These are phyloP conservation scores for Phialophora expanda DNA, from an alignment of 2,329 filamentous ascomycete genomes.

Conservation along the genomic window DNA sequence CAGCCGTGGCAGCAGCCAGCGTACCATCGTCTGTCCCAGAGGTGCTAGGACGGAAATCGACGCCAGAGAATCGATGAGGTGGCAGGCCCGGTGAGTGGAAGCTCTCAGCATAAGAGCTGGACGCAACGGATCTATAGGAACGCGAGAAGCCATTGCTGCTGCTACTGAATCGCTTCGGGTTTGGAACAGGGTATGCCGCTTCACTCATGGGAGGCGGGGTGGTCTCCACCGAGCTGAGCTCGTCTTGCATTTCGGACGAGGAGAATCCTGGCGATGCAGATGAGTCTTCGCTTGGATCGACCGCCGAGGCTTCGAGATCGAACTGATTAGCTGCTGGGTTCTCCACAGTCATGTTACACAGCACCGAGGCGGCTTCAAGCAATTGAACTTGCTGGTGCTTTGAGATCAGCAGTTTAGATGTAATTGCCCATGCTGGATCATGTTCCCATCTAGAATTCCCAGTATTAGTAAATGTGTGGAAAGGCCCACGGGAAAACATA, in stretches of 20 bases:
- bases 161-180: conserved; percentile 63
- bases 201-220: conserved; percentile 84
- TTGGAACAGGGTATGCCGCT: conserved; percentile 61
- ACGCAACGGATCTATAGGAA: conserved; percentile 77
- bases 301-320: conserved; percentile 69
- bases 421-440: conserved; percentile 95
- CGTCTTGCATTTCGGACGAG: conserved; percentile 75
- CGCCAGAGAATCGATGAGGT: conserved; percentile 74
- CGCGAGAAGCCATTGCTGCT: conserved; percentile 64
- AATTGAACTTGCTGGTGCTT: conserved; percentile 99
- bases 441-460: conserved; percentile 85
- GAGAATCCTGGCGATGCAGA: conserved; percentile 82
- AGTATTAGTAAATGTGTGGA: conserved; percentile 42
- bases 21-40: conserved; percentile 83
- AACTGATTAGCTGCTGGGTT: conserved; percentile 69
- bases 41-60: conserved; percentile 76
- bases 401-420: conserved; percentile 96
- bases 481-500: conserved; percentile 64
- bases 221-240: conserved; percentile 86
- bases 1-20: conserved; percentile 86
- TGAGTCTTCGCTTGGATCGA: conserved; percentile 77
- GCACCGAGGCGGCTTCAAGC: conserved; percentile 92
- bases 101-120: conserved; percentile 61
- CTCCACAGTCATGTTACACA: conserved; percentile 84
- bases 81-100: conserved; percentile 53